phyloP scores from a whole-genome alignment of 257 asterid genomes.

The Gentiana dahurica region DNA sequence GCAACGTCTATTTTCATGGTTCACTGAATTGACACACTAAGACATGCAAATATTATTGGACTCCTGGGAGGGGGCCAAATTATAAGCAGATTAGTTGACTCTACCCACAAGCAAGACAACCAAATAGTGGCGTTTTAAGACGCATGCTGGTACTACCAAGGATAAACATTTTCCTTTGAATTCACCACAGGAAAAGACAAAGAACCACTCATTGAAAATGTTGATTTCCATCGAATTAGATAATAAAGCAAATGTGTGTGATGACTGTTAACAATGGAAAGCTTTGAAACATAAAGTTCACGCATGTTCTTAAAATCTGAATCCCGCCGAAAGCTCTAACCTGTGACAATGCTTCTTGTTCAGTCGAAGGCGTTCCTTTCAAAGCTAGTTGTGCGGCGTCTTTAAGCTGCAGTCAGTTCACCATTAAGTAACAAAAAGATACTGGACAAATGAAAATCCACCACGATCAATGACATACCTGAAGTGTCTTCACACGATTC shows the following conservation, averaged over 20 bases:
- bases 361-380: slow-evolving; percentile 85
- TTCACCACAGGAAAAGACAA: too few relatives aligned
- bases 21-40: not conserved
- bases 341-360: slow-evolving; percentile 96
- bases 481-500: slow-evolving; percentile 92
- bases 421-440: slow-evolving; percentile 14
- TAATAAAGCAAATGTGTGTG: too few relatives aligned
- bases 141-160: not conserved
- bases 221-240: too few relatives aligned
- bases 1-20: not conserved
- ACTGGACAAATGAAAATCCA: slow-evolving; percentile 8
- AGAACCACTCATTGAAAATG: too few relatives aligned
- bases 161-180: too few relatives aligned
- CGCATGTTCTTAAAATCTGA: too few relatives aligned
- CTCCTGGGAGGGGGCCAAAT: not conserved
- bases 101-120: too few relatives aligned
- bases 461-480: slow-evolving; percentile 40
- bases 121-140: not conserved
- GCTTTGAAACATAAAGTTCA: too few relatives aligned
- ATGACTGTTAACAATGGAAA: too few relatives aligned
- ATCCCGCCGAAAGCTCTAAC: slow-evolving; percentile 17
- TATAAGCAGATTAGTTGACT: too few relatives aligned
- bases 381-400: slow-evolving; percentile 98
- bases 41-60: too few relatives aligned
- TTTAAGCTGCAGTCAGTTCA: slow-evolving; percentile 56